Percentiles rank a stretch among this genome's conserved stretches.
phyloP scores from a whole-genome alignment of 768 basidiomycete species.

The Boletus reticulatus region DNA sequence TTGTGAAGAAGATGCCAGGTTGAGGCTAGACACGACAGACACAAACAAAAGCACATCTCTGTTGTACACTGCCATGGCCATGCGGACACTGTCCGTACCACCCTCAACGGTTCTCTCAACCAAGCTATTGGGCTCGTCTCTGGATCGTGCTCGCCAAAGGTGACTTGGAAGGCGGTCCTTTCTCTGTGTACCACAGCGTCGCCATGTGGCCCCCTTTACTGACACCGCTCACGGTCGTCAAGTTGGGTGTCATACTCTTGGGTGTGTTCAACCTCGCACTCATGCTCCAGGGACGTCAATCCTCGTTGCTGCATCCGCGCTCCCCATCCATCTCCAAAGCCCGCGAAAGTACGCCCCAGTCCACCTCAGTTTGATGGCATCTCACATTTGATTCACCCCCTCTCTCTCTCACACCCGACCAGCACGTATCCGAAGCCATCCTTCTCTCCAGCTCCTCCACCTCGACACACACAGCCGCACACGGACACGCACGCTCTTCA shows the following conservation, averaged over 20 bases:
- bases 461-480: constrained; percentile 10
- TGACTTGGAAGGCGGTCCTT: too few species aligned
- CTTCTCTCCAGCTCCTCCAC: constrained; percentile 13
- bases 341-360: constrained; percentile 10
- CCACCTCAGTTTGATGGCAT: not conserved
- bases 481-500: constrained; percentile 9
- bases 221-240: constrained; percentile 18
- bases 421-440: constrained; percentile 14
- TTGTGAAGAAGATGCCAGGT: too few species aligned
- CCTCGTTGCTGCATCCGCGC: not conserved
- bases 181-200: too few species aligned
- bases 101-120: too few species aligned
- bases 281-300: not conserved
- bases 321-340: constrained; percentile 3
- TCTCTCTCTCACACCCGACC: not conserved
- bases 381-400: not conserved
- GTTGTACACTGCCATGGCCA: too few species aligned
- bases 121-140: too few species aligned
- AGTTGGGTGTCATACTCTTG: constrained; percentile 18
- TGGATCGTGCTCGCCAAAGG: too few species aligned
- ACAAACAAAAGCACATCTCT: too few species aligned
- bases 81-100: too few species aligned
- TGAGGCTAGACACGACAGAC: too few species aligned
- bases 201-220: not conserved
- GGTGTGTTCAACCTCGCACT: constrained; percentile 18